Conservation (phyloP, 768 basidiomycete genomes). For the Panellus pusillus region DNA sequence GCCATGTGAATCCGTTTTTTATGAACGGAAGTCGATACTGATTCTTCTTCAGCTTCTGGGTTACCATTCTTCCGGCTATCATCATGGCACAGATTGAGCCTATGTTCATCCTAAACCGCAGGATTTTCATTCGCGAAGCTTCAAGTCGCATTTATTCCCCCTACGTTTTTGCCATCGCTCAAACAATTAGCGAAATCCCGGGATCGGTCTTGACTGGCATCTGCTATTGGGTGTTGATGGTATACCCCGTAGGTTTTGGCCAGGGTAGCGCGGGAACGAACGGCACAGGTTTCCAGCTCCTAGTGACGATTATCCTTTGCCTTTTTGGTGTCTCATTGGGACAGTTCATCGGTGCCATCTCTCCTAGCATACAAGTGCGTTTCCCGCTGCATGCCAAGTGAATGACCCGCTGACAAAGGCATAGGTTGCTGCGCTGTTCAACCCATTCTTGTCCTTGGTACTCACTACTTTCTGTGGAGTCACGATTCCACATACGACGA, state of each 20-base stretch:
- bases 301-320: constrained; percentile 71
- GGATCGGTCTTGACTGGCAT: constrained; percentile 3
- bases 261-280: constrained; percentile 42
- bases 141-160: constrained; percentile 86
- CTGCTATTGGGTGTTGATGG: constrained; percentile 5
- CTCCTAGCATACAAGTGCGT: constrained; percentile 65
- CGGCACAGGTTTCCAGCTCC: constrained; percentile 71
- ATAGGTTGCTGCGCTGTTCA: constrained; percentile 73
- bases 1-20: constrained; percentile 51
- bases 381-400: constrained; percentile 29
- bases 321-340: constrained; percentile 68
- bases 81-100: constrained; percentile 84
- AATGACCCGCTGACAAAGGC: constrained; percentile 21
- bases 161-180: constrained; percentile 80
- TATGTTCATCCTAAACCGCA: constrained; percentile 73
- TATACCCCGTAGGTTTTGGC: constrained; percentile 65
- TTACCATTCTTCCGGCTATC: constrained; percentile 60
- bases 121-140: constrained; percentile 56
- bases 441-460: constrained; percentile 68
- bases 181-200: constrained; percentile 80
- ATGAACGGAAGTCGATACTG: neutral
- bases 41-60: constrained; percentile 53
- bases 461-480: constrained; percentile 81
- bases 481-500: constrained; percentile 65
- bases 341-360: constrained; percentile 71